Base-by-base conservation (phyloP, 2,329 filamentous ascomycete genomes). In the Lasiodiplodia theobromae region DNA sequence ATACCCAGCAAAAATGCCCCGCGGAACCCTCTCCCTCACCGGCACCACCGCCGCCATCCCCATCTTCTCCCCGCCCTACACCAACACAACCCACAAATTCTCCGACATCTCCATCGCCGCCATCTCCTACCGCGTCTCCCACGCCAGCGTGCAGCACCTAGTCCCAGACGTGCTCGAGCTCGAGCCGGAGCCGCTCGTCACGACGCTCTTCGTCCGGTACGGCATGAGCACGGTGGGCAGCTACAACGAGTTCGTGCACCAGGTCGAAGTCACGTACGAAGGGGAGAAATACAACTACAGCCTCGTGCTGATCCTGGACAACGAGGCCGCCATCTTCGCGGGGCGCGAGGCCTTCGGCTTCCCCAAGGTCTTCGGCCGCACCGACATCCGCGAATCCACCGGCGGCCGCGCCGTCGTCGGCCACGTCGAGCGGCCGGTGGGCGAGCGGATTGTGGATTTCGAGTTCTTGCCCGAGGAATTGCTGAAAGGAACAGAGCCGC, bases 321-420 rank as follows among this genome's bases (percentile, higher is more conserved):
- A 69, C 56, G 68, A 69, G 31, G 38, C 58, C 21, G 68, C 64
- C n/a, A 53, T 53, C 34, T 69, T 62, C 49, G 44, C 54, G 2
- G 68, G 68, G 0, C 25, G 68, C 4, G 68, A 69, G 54, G 31
- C 53, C 2, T 69, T 47, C 21, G 68, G 68, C 21, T 49, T 38
- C n/a, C 68, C 68, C 8, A 69, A 69, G 31, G 68, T 69, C 2
- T 52, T 69, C 12, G 68, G 68, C 18, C 18, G 14, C 3, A 37
- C 28, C 18, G 18, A 37, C 2, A 21, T 57, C 18, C 11, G 38
- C 8, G 8, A 7, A 4, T 21, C 34, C 10, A 57, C 54, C 2
- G 54, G 54, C 2, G 38, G 18, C 4, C 28, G 28, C 10, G 2
- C 21, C 0, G 4, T 57, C 7, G 16, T 8, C 18, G 54, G 54